Conservation (phyloP, 2,329 filamentous ascomycete genomes). For the Penicillium sp. region DNA sequence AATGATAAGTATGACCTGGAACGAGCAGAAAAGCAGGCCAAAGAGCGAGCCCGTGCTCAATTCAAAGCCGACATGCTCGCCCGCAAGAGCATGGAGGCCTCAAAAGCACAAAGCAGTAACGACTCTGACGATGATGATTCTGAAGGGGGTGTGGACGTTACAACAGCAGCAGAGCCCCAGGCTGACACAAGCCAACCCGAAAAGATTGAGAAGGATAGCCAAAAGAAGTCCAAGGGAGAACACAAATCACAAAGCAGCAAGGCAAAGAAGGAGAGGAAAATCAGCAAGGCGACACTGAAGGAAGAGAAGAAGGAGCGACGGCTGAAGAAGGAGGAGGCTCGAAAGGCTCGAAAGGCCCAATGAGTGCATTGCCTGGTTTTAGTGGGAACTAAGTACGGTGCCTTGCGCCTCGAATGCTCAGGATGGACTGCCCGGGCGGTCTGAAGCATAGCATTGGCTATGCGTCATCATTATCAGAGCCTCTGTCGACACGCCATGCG, state of each 20-base stretch:
- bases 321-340: slow-evolving; percentile 42
- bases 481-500: background rate
- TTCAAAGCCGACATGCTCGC: slow-evolving; percentile 46
- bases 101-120: slow-evolving; percentile 17
- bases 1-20: slow-evolving; percentile 53
- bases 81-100: slow-evolving; percentile 31
- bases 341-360: slow-evolving; percentile 30
- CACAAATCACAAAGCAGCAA: slow-evolving; percentile 16
- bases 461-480: background rate
- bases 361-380: slow-evolving; percentile 5
- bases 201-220: slow-evolving; percentile 24
- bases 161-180: slow-evolving; percentile 4
- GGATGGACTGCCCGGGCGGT: background rate
- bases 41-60: slow-evolving; percentile 50
- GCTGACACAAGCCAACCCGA: background rate
- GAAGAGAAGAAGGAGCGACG: slow-evolving; percentile 28
- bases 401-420: background rate
- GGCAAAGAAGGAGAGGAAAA: slow-evolving; percentile 25
- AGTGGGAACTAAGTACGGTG: background rate
- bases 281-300: slow-evolving; percentile 25
- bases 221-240: slow-evolving; percentile 13
- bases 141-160: slow-evolving; percentile 12
- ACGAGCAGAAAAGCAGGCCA: slow-evolving; percentile 49
- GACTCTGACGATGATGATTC: slow-evolving; percentile 15
- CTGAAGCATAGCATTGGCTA: background rate